phyloP scores from a whole-genome alignment of 306 rosid genomes.

The Echinosophora koreensis region DNA sequence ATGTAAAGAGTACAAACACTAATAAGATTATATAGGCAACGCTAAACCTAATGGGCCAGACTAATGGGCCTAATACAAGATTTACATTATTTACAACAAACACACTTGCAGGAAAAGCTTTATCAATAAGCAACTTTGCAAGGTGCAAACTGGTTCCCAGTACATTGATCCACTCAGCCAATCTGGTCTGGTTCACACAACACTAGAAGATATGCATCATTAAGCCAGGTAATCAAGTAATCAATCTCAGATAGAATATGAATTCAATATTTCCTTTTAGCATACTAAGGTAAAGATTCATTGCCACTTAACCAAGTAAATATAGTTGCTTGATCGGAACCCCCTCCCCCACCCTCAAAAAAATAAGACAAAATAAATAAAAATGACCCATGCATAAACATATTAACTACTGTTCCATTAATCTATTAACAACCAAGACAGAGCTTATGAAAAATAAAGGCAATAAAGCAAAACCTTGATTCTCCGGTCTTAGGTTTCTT shows the following conservation, averaged over 20 bases:
- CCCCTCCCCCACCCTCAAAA: background rate
- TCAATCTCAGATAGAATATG: background rate
- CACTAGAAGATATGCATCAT: constrained; percentile 22
- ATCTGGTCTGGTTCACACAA: constrained; percentile 32
- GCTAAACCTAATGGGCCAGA: too few species aligned
- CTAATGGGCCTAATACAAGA: too few species aligned
- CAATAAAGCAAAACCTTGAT: constrained; percentile 65
- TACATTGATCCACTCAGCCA: constrained; percentile 26
- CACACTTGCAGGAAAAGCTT: background rate
- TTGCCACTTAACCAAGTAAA: constrained; percentile 36
- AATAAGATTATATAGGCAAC: too few species aligned
- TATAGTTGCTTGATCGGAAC: constrained; percentile 20
- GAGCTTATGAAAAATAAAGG: constrained; percentile 31
- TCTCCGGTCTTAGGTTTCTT: constrained; percentile 79
- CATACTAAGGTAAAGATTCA: background rate
- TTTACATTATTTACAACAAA: too few species aligned
- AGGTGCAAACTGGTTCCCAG: background rate
- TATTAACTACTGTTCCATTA: constrained; percentile 19
- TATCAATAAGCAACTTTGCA: background rate
- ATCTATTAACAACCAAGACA: constrained; percentile 16
- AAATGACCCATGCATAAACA: background rate
- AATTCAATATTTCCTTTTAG: constrained; percentile 24
- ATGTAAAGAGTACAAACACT: too few species aligned
- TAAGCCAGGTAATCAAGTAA: background rate
- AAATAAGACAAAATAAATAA: background rate